A percentile compares a stretch with the other conserved stretches of the same genome.
Evolutionary conservation across 306 rosid species (phyloP).

Genomic region (Lithocarpus polystachyus): DNA sequence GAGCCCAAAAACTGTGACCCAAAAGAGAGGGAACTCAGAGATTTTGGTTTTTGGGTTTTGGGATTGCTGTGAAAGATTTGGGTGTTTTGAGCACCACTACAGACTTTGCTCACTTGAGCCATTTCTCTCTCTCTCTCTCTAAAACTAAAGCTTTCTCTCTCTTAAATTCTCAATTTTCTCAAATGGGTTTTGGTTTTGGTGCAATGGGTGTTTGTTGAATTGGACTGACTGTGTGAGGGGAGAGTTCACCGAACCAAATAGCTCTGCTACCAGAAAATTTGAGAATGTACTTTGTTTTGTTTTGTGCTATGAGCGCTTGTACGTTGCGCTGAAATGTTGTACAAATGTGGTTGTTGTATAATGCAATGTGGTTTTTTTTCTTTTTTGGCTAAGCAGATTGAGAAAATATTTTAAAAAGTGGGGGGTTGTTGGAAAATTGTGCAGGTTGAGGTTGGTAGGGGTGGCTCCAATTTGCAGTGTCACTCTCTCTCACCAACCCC

Average conservation of each 20-base stretch:
- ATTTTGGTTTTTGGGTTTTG: slow-evolving; percentile 53
- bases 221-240: slow-evolving; percentile 13
- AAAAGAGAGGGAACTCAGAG: slow-evolving; percentile 43
- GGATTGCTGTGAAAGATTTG: slow-evolving; percentile 41
- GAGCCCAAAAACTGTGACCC: slow-evolving; percentile 47
- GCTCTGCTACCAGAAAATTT: slow-evolving; percentile 26
- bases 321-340: neutral
- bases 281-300: neutral
- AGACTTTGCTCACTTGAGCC: slow-evolving; percentile 74
- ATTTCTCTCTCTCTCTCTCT: slow-evolving; percentile 28
- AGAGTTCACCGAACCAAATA: slow-evolving; percentile 33
- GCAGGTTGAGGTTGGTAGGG: neutral
- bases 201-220: slow-evolving; percentile 36
- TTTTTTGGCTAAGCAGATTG: neutral
- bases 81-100: slow-evolving; percentile 55
- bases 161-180: neutral
- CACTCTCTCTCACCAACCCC: neutral
- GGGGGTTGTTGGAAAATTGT: neutral
- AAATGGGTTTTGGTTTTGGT: slow-evolving; percentile 32
- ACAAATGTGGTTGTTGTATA: neutral
- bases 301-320: neutral
- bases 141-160: neutral
- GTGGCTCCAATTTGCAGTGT: neutral
- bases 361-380: neutral
- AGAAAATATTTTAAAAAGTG: neutral